Base-by-base conservation (phyloP, 495 filamentous ascomycete genomes). In the Aspergillus steynii region DNA sequence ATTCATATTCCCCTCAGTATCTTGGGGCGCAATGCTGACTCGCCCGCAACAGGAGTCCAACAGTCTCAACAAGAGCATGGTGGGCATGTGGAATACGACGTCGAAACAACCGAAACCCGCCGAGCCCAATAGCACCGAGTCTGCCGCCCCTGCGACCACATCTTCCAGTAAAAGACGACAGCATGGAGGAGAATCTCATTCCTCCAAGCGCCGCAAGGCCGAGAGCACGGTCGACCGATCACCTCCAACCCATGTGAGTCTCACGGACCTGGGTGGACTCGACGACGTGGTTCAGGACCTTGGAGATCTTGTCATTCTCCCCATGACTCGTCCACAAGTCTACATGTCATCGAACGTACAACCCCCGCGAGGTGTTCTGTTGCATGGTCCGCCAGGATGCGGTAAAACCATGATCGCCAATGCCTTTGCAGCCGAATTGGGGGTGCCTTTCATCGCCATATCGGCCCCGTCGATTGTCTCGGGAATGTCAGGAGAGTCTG, bases 401-500 rank as follows among this genome's bases (percentile, higher is more conserved):
- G 94, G 94, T 60, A 98, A 98, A 75, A 98, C 94, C 0, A 89
- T 94, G 80, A 88, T 98, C 54, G 92, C 91, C 1, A 90, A 94
- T 68, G 94, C 94, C 2, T 90, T 94, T 70, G 95, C 94, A 5
- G 90, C 91, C 15, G 88, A 90, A 59, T 79, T 97, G 28, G 92
- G 90, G 2, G 85, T 95, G 12, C 88, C 93, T 0, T 97, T 94
- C 71, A 88, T 98, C 55, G 86, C 92, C 2, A 87, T 98, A 14
- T 92, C 91, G 2, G 95, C 92, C 0, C 93, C 95, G 10, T 93
- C 92, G 0, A 83, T 97, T 20, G 88, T 98, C 0, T 92, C 91
- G 20, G 94, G 95, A 2, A 97, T 96, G 89, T 97, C 93, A 15
- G 94, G 94, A 64, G 94, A 97, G 67, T 96, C 92, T 0, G 95